These are phyloP conservation scores for Phytophthora agathidicida DNA, from an alignment of 352 stramenopile genomes.

Conservation along the genomic window DNA sequence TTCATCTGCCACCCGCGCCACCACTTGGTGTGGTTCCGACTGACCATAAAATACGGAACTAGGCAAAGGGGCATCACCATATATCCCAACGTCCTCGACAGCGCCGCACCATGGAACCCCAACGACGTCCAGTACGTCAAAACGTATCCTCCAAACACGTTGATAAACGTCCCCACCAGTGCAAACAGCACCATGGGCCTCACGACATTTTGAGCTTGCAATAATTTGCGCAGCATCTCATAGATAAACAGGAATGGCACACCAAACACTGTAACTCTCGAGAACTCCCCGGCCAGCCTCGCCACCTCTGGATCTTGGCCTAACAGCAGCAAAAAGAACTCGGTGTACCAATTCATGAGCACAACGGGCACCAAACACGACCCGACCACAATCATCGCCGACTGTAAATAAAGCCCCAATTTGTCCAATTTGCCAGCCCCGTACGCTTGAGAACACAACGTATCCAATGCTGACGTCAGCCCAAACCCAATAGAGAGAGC, in stretches of 20 bases:
- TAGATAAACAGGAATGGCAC: conserved; percentile 81
- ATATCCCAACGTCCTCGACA: conserved; percentile 67
- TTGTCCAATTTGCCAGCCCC: conserved; percentile 59
- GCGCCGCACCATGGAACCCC: conserved; percentile 76
- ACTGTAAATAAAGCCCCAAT: conserved; percentile 84
- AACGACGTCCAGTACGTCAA: conserved; percentile 70
- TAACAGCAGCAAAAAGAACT: conserved; percentile 50
- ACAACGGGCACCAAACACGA: conserved; percentile 55
- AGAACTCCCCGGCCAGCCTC: conserved; percentile 60
- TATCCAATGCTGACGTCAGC: conserved; percentile 79
- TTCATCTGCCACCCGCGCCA: conserved; percentile 59
- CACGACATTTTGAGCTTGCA: conserved; percentile 79
- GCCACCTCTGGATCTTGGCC: conserved; percentile 70
- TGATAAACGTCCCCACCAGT: conserved; percentile 62
- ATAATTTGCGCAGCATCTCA: conserved; percentile 75
- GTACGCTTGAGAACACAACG: conserved; percentile 78
- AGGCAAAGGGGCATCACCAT: conserved; percentile 58
- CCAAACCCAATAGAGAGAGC: conserved; percentile 75
- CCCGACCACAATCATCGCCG: conserved; percentile 59
- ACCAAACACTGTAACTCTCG: conserved; percentile 63
- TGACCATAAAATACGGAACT: conserved; percentile 56
- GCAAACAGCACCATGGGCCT: conserved; percentile 63
- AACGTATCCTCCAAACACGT: conserved; percentile 70
- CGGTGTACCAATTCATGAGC: conserved; percentile 68
- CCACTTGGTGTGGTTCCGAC: conserved; percentile 38